Base-by-base conservation (phyloP, 1,284 basidiomycete genomes). In the Puccinia triticina region DNA sequence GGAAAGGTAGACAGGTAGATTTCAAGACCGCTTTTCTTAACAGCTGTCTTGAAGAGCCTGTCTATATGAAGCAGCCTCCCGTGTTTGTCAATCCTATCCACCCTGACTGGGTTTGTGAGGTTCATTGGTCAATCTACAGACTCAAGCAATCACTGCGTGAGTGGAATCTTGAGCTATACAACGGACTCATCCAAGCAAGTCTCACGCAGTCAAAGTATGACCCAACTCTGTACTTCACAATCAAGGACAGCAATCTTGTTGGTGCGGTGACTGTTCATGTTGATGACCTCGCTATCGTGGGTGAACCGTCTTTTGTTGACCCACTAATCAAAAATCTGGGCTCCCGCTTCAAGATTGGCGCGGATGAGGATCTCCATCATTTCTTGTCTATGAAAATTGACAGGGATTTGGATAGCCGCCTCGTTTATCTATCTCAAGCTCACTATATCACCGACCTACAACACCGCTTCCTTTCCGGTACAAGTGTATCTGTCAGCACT, bases 51-150 rank as follows among this genome's bases (percentile, higher is more conserved):
- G 46, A 50, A 5, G 4, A 74, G 32, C 18, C 21, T 4, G 29
- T 74, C 5, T 74, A 10, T 32, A 74, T 74, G 71, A 32, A 74
- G 14, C 53, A 29, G 37, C 48, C 73, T 4, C 48, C 73, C 1
- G 73, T 48, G 14, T 50, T 53, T 50, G 48, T 32, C 14, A 50
- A 50, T 32, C 48, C 48, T 32, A 1, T 2, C 40, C n/a, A 75
- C 40, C 53, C 48, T 3, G 26, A 75, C 37, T 37, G 14, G 4
- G 73, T 75, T 12, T 50, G 43, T 18, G 53, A 57, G n/a, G 43
- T 75, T 2, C 34, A 10, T 2, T 5, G 32, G 4, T 75, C 73
- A 2, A 7, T 74, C 7, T 74, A 53, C 34, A 46, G 71, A 26
- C 48, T 74, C 1, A 74, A 74, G 46, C 71, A 74, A 32, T 5